phyloP scores from a whole-genome alignment of 352 stramenopile genomes.

The Aphanomyces cochlioides region DNA sequence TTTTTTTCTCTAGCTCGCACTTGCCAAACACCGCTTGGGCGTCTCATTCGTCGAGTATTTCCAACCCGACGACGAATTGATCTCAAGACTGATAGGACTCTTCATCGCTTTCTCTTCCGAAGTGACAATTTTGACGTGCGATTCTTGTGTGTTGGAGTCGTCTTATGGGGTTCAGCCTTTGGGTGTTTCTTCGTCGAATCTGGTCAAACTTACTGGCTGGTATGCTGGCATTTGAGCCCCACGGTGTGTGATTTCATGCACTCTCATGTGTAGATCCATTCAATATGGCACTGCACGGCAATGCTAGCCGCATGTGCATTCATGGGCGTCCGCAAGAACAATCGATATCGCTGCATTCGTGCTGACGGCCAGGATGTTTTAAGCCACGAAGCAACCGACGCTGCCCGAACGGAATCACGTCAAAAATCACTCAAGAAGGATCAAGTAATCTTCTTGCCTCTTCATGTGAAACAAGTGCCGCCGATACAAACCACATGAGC shows the following conservation, averaged over 20 bases:
- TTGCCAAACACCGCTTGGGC: constrained; percentile 34
- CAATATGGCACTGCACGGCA: constrained; percentile 38
- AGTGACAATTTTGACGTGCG: constrained; percentile 44
- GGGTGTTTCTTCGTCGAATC: constrained; percentile 40
- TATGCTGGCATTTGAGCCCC: constrained; percentile 22
- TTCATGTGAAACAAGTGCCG: not conserved
- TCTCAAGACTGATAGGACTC: constrained; percentile 26
- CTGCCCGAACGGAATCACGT: not conserved
- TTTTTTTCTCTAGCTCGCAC: constrained; percentile 17
- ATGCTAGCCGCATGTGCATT: constrained; percentile 40
- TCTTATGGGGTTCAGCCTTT: constrained; percentile 37
- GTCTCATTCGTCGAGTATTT: constrained; percentile 17
- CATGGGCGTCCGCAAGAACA: constrained; percentile 38
- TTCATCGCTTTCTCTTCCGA: constrained; percentile 35
- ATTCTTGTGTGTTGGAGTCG: constrained; percentile 34
- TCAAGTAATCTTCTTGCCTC: not conserved
- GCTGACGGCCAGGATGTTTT: constrained; percentile 37
- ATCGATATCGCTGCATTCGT: constrained; percentile 38
- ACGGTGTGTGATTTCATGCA: not conserved
- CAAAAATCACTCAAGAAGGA: not conserved
- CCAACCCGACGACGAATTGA: constrained; percentile 26
- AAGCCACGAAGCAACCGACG: constrained; percentile 10
- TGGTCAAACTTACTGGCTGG: constrained; percentile 40
- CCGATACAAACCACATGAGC: not conserved
- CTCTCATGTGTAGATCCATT: constrained; percentile 34